Evolutionary conservation across 176 grass and related monocot species (phyloP).

Genomic region (Carex myosuroides): DNA sequence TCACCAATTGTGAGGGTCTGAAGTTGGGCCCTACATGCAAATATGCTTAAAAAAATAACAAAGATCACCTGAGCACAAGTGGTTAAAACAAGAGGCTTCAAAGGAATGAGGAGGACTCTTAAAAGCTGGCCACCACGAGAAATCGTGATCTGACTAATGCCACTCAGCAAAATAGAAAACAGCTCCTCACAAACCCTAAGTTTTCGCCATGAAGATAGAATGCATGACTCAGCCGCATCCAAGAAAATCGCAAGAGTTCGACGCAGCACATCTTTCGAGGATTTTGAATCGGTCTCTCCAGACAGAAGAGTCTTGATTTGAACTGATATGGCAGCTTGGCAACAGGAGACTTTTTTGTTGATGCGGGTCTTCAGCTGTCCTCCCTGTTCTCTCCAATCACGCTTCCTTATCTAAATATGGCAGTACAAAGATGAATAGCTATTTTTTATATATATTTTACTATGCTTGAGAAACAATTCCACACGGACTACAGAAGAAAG

Average conservation of each 20-base stretch:
- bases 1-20: neutral
- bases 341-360: slow-evolving; percentile 83
- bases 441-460: neutral
- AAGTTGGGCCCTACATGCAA: neutral
- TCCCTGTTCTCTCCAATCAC: slow-evolving; percentile 95
- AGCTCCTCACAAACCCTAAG: slow-evolving; percentile 84
- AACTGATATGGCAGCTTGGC: slow-evolving; percentile 77
- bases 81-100: slow-evolving; percentile 94
- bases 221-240: slow-evolving; percentile 82
- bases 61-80: slow-evolving; percentile 75
- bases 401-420: slow-evolving; percentile 76
- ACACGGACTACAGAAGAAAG: neutral
- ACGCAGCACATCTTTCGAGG: slow-evolving; percentile 83
- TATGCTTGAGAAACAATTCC: slow-evolving; percentile 12
- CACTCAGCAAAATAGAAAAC: slow-evolving; percentile 73
- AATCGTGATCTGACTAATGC: slow-evolving; percentile 92
- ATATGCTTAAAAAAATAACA: neutral
- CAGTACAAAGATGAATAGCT: slow-evolving; percentile 25
- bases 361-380: slow-evolving; percentile 79
- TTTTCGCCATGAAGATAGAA: slow-evolving; percentile 92
- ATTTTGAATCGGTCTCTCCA: slow-evolving; percentile 60
- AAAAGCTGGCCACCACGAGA: slow-evolving; percentile 89
- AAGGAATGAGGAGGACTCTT: slow-evolving; percentile 77
- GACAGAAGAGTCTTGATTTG: slow-evolving; percentile 50
- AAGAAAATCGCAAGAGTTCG: slow-evolving; percentile 77